Evolutionary conservation across 129 eudicot genomes (phyloP), one percentile per base, ranked within the genome.

Genomic region (Chrysanthemum lavandulifolium): DNA sequence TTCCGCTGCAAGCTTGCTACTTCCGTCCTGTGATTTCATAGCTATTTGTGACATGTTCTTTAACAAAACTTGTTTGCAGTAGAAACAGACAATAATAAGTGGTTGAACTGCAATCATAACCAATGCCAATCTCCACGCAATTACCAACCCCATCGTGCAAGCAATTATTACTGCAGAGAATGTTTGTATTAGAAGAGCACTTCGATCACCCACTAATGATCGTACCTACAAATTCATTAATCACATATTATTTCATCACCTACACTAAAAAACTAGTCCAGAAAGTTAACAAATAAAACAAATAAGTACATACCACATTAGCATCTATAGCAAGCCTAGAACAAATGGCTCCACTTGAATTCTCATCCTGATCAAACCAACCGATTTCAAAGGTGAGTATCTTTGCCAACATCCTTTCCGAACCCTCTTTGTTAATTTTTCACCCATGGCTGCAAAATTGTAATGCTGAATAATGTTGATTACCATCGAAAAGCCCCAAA

Each of bases 61-160:
- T 18, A 93, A 82, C 12, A 92, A 61, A 56, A 84, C 84, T 1
- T 76, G 85, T 66, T 73, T 80, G 66, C 76, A 78, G 43, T 92
- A 89, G 61, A 61, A 87, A 77, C 88, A 85, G 0, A 79, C 21
- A 25, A 92, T 89, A 78, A 89, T 68, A 12, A 85, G 33, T 14
- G 98, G 98, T 57, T 92, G 96, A n/a, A 85, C 86, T 0, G 88
- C 88, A 3, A 93, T 89, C 87, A 89, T 68, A 47, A 92, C 90
- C 65, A 89, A 29, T 10, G 96, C 98, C 11, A 92, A 83, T 79
- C 75, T 87, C 95, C 91, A 89, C 0, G 98, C 89, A 43, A 92
- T 82, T 16, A 84, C 84, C 3, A 92, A 79, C 67, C 95, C 98
- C 95, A 92, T 85, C 3, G 88, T 85, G 79, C 82, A 86, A 8